phyloP scores from a whole-genome alignment of 1,284 basidiomycete genomes.

The Trichosporon sp. region DNA sequence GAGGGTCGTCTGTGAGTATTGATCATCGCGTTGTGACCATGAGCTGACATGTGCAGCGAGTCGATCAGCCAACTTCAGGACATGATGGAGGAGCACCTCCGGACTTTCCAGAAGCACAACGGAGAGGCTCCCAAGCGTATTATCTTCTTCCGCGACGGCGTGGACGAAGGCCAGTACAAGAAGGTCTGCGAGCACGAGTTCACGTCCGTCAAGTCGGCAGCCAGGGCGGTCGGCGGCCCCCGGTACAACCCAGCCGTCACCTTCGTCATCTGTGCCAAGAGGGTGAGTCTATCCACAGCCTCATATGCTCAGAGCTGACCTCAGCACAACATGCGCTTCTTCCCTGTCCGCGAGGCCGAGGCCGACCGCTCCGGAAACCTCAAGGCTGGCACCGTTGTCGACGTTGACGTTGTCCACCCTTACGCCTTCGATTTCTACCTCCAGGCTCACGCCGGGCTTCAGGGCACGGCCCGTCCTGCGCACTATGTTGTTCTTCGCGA shows the following conservation, averaged over 20 bases:
- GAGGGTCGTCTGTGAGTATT: slow-evolving; percentile 41
- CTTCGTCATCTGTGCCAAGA: slow-evolving; percentile 47
- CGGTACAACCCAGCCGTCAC: slow-evolving; percentile 45
- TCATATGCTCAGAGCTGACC: background rate
- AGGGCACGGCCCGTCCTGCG: slow-evolving; percentile 48
- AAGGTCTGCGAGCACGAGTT: slow-evolving; percentile 48
- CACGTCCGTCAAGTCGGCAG: slow-evolving; percentile 26
- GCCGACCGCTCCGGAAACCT: slow-evolving; percentile 48
- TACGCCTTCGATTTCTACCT: slow-evolving; percentile 47
- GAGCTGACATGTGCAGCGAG: slow-evolving; percentile 19
- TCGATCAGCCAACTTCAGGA: slow-evolving; percentile 29
- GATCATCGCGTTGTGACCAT: background rate
- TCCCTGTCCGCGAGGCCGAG: slow-evolving; percentile 36
- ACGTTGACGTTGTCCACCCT: slow-evolving; percentile 47
- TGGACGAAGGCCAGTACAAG: slow-evolving; percentile 51
- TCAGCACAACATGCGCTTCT: slow-evolving; percentile 50
- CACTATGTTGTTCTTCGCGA: slow-evolving; percentile 45
- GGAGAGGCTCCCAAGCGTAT: slow-evolving; percentile 45
- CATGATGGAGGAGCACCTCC: slow-evolving; percentile 35
- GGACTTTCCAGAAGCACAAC: slow-evolving; percentile 32
- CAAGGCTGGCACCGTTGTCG: slow-evolving; percentile 45
- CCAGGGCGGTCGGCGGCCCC: slow-evolving; percentile 25
- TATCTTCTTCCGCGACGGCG: slow-evolving; percentile 51
- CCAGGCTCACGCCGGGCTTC: slow-evolving; percentile 44
- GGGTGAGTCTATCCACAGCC: slow-evolving; percentile 14